These are phyloP conservation scores for Wilcoxina mikolae DNA, from an alignment of 495 filamentous ascomycete species.

Conservation along the genomic window DNA sequence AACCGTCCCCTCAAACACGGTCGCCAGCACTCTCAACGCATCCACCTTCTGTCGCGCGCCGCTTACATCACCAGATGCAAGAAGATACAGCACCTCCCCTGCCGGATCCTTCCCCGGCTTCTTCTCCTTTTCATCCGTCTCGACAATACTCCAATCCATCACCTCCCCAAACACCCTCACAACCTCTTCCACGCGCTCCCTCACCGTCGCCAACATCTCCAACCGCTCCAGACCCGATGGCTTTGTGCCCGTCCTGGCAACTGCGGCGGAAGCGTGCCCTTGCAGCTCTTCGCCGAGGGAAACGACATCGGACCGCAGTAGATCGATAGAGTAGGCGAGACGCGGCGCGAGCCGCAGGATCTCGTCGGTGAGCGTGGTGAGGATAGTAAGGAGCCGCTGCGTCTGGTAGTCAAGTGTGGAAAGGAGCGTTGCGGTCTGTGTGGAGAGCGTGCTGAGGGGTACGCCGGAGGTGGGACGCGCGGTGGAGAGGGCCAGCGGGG, in stretches of 20 bases:
- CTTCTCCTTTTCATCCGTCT: constrained; percentile 39
- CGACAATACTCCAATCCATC: constrained; percentile 82
- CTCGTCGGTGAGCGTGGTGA: constrained; percentile 85
- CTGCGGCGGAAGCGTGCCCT: constrained; percentile 54
- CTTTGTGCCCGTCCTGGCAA: constrained; percentile 43
- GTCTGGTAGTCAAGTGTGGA: constrained; percentile 80
- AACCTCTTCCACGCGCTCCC: constrained; percentile 65
- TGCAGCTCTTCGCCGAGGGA: constrained; percentile 54
- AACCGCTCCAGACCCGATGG: constrained; percentile 61
- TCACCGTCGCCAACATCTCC: constrained; percentile 68
- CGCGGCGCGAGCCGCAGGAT: constrained; percentile 75
- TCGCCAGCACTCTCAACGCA: constrained; percentile 52
- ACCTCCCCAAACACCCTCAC: constrained; percentile 82
- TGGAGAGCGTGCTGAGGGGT: constrained; percentile 58
- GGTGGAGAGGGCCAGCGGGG: constrained; percentile 34
- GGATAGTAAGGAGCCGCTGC: constrained; percentile 59
- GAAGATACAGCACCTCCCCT: constrained; percentile 52
- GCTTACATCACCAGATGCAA: constrained; percentile 45
- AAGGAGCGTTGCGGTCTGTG: constrained; percentile 68
- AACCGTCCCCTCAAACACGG: constrained; percentile 83
- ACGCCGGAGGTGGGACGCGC: constrained; percentile 45
- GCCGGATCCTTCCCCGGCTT: constrained; percentile 50
- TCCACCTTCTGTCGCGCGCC: constrained; percentile 57
- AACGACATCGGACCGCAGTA: constrained; percentile 77
- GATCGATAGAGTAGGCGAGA: constrained; percentile 86